Evolutionary conservation across 805 yeast genomes (phyloP).

Genomic region (Candida silvatica): DNA sequence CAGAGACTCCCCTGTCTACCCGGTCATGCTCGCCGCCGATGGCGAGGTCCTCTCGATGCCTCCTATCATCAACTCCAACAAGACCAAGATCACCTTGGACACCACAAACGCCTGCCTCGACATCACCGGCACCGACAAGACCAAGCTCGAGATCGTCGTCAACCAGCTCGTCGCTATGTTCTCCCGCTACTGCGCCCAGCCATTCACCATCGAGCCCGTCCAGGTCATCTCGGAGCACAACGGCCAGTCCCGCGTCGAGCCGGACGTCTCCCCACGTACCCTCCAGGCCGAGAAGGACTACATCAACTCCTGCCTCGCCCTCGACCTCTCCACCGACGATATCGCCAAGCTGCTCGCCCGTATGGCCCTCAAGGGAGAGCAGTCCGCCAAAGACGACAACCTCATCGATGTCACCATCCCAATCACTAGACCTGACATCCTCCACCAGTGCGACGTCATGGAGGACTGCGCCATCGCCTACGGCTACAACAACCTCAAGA

Average conservation of each 20-base stretch:
- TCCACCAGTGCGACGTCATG: slow-evolving; percentile 97
- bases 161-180: slow-evolving; percentile 95
- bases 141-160: slow-evolving; percentile 89
- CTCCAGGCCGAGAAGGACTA: slow-evolving; percentile 72
- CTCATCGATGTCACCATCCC: slow-evolving; percentile 69
- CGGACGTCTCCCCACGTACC: slow-evolving; percentile 58
- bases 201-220: slow-evolving; percentile 87
- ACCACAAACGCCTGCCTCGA: slow-evolving; percentile 90
- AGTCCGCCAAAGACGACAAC: slow-evolving; percentile 37
- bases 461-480: slow-evolving; percentile 97
- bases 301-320: slow-evolving; percentile 91
- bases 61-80: slow-evolving; percentile 92
- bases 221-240: slow-evolving; percentile 78
- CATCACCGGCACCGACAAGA: slow-evolving; percentile 89
- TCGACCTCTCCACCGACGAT: slow-evolving; percentile 58
- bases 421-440: slow-evolving; percentile 88
- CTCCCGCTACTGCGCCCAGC: slow-evolving; percentile 72
- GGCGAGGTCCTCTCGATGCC: slow-evolving; percentile 86
- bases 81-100: slow-evolving; percentile 75
- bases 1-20: slow-evolving; percentile 81
- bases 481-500: slow-evolving; percentile 84
- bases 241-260: slow-evolving; percentile 64
- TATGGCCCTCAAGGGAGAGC: slow-evolving; percentile 70
- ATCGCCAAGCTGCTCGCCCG: slow-evolving; percentile 60
- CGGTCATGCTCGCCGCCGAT: slow-evolving; percentile 75